Conservation (phyloP, 352 stramenopile species). For the Phytophthora hybrid region DNA sequence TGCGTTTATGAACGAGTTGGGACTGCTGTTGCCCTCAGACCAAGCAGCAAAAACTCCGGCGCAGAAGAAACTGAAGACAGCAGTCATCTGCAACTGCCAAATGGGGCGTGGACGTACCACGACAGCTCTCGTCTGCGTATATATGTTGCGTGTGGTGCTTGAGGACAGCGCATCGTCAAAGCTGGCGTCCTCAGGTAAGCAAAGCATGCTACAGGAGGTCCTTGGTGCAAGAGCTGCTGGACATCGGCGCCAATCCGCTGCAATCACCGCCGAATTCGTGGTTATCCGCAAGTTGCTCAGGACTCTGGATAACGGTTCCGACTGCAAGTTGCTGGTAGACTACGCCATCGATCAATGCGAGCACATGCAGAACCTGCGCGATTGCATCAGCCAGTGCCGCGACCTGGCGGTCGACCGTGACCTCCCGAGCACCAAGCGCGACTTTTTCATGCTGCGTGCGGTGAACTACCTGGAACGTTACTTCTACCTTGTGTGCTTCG, state of each 20-base stretch:
- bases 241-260: slow-evolving; percentile 62
- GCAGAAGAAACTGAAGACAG: slow-evolving; percentile 54
- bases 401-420: slow-evolving; percentile 81
- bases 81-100: slow-evolving; percentile 92
- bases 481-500: slow-evolving; percentile 92
- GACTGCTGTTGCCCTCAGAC: slow-evolving; percentile 36
- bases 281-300: slow-evolving; percentile 79
- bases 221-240: slow-evolving; percentile 21
- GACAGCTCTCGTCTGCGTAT: slow-evolving; percentile 88
- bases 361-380: slow-evolving; percentile 87
- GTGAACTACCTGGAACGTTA: slow-evolving; percentile 92
- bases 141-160: slow-evolving; percentile 84
- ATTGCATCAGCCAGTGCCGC: slow-evolving; percentile 84
- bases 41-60: not conserved
- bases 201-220: slow-evolving; percentile 39
- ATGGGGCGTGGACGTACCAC: slow-evolving; percentile 91
- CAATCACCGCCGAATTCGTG: slow-evolving; percentile 66
- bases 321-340: slow-evolving; percentile 75
- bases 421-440: slow-evolving; percentile 68
- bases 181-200: slow-evolving; percentile 6
- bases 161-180: slow-evolving; percentile 46
- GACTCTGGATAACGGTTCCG: slow-evolving; percentile 75
- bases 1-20: slow-evolving; percentile 70
- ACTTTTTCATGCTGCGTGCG: slow-evolving; percentile 84
- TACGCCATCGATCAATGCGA: slow-evolving; percentile 82